Evolutionary conservation across 345 rosid species (phyloP), one percentile per base, ranked within the genome.

Genomic region (Lumnitzera racemosa): DNA sequence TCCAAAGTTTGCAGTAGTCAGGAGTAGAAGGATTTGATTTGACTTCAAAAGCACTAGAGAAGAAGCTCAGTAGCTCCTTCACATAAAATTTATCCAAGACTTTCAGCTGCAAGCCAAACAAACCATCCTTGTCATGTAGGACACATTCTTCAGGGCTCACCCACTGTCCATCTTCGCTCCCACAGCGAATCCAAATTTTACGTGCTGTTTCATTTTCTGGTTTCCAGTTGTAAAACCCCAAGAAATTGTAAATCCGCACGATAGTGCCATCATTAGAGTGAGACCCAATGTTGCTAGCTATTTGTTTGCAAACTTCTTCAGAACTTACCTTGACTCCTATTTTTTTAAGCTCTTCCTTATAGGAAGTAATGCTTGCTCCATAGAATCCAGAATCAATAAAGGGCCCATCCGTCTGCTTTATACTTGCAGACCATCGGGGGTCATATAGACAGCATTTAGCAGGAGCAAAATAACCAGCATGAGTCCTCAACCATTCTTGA

Each of bases 1-100:
- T 75, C 95, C 97, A 87, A 54, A 90, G 78, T 23, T 58, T 69
- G 61, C 80, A 78, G 69, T 80, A 84, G 60, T 90, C 85, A 25
- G 76, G 78, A 53, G 76, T 23, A 0, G 80, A 75, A 5, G 95
- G 95, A 51, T 53, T 68, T 6, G 55, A 20, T 64, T 66, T 75
- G 41, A 84, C 89, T 8, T 25, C 46, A 51, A 80, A 78, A 2
- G 71, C 76, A 47, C 66, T 59, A 2, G 72, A 63, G 65, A 90
- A 83, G 55, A 83, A 84, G 24, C 0, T 2, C 12, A 83, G 67
- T 49, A 75, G 68, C 15, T 59, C 11, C 4, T 15, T 0, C 8
- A 68, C 25, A 14, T 82, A 90, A 61, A 78, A 66, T 51, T 84
- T 77, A 20, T 72, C 85, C 49, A 90, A 56, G 49, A 81, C 87